phyloP scores from a whole-genome alignment of 2,329 filamentous ascomycete genomes.

The Aspergillus bombycis region DNA sequence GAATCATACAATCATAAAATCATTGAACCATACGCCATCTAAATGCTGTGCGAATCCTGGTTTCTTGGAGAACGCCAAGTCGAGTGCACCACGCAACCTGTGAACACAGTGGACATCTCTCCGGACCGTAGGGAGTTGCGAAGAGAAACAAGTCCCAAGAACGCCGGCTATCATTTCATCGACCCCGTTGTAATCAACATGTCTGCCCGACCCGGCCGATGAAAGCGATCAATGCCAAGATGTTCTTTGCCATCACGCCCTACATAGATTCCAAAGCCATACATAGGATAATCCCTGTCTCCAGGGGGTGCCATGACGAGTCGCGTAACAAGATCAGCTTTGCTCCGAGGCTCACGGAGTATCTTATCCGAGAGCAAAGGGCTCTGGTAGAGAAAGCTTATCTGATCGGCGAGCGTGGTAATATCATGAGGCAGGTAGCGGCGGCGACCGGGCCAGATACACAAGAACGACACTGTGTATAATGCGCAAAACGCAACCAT shows the following conservation, averaged over 20 bases:
- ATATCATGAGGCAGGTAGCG: slow-evolving; percentile 73
- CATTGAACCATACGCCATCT: slow-evolving; percentile 9
- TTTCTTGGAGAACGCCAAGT: not conserved
- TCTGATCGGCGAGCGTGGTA: slow-evolving; percentile 72
- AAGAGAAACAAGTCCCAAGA: not conserved
- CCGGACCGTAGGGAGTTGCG: not conserved
- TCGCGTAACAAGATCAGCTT: slow-evolving; percentile 68
- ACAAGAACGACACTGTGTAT: slow-evolving; percentile 66
- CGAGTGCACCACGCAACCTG: not conserved
- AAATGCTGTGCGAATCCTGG: not conserved
- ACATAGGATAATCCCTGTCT: slow-evolving; percentile 46
- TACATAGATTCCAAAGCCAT: slow-evolving; percentile 60
- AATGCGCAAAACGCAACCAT: slow-evolving; percentile 72
- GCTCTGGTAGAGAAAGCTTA: slow-evolving; percentile 75
- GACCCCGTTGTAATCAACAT: slow-evolving; percentile 46
- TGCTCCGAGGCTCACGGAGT: slow-evolving; percentile 70
- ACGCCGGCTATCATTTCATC: slow-evolving; percentile 21
- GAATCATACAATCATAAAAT: slow-evolving; percentile 8
- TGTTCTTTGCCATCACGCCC: slow-evolving; percentile 64
- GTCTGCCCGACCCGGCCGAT: slow-evolving; percentile 45
- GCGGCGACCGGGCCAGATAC: slow-evolving; percentile 64
- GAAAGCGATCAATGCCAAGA: slow-evolving; percentile 61
- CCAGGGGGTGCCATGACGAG: slow-evolving; percentile 59
- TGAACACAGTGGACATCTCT: not conserved
- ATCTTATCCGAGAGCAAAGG: slow-evolving; percentile 72